These are phyloP conservation scores for Penicillium coprophilum DNA, from an alignment of 495 filamentous ascomycete genomes.

Conservation along the genomic window DNA sequence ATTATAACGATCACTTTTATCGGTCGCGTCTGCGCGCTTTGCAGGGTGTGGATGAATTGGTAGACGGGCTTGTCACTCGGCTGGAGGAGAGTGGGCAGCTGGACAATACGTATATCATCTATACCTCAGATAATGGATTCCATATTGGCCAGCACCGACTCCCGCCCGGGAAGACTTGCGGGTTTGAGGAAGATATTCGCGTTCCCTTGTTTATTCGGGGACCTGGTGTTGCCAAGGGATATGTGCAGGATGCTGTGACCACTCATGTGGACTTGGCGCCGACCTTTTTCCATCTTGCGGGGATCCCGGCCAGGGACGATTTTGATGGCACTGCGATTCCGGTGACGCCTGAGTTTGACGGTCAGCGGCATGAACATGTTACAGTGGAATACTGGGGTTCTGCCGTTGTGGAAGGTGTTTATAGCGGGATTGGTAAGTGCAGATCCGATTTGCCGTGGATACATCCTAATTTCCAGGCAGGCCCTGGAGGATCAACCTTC, in stretches of 20 bases:
- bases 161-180: slow-evolving; percentile 68
- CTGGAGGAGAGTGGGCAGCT: slow-evolving; percentile 53
- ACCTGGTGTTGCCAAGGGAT: slow-evolving; percentile 50
- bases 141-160: slow-evolving; percentile 73
- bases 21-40: slow-evolving; percentile 60
- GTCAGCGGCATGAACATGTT: slow-evolving; percentile 60
- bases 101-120: slow-evolving; percentile 70
- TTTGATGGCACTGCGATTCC: slow-evolving; percentile 63
- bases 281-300: slow-evolving; percentile 57
- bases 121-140: slow-evolving; percentile 73
- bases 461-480: slow-evolving; percentile 20
- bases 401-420: slow-evolving; percentile 51
- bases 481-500: slow-evolving; percentile 16
- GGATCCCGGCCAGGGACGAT: slow-evolving; percentile 47
- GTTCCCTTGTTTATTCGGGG: slow-evolving; percentile 64
- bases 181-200: slow-evolving; percentile 73
- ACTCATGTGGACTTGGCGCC: slow-evolving; percentile 70
- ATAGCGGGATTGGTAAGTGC: slow-evolving; percentile 30
- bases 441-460: not conserved
- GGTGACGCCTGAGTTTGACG: slow-evolving; percentile 32
- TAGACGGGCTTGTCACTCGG: slow-evolving; percentile 54
- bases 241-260: slow-evolving; percentile 55
- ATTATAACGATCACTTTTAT: slow-evolving; percentile 69
- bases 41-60: slow-evolving; percentile 69
- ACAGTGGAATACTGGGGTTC: slow-evolving; percentile 66